Evolutionary conservation across 306 rosid genomes (phyloP), one percentile per base, ranked within the genome.

Genomic region (Rosa chinensis): DNA sequence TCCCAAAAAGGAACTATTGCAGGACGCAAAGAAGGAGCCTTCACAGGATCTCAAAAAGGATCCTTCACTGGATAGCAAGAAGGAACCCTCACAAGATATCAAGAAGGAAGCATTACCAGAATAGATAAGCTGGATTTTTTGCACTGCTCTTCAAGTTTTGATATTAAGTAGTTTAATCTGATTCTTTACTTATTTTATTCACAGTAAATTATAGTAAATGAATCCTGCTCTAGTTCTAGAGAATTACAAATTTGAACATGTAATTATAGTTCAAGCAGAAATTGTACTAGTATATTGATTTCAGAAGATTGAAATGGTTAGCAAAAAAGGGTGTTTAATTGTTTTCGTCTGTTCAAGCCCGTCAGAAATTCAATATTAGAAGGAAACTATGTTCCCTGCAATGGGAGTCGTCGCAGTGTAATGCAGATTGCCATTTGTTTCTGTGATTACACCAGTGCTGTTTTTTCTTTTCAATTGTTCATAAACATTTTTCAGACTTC

Each of bases 21-120:
- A 9, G 23, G 77, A 55, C 42, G 0, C 67, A 13, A 55, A 72
- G 52, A 58, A 74, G 14, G 70, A 61, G n/a, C n/a, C 20, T 35
- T 64, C 66, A 23, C 37, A 59, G 1, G 66, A 71, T 21, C 14
- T 18, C 5, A 73, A 3, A 39, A 55, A 55, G 50, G 77, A 73
- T n/a, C 10, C 78, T 21, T 74, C 78, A 8, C 68, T 25, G 66
- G 77, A 52, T 37, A 0, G 32, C 49, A 53, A 73, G 50, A 55
- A 72, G 37, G 77, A 74, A 23, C 5, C 7, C 1, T 55, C 67
- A 12, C 77, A 62, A 7, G 70, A 66, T 64, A 64, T 37, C 37
- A 73, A 73, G 28, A 56, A 13, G 78, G 78, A 75, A 4, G 55
- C 78, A 5, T 63, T 40, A 4, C 72, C 72, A 18, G 62, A 76